Evolutionary conservation across 192 early-diverging fungal species (phyloP).

Genomic region (Linnemannia exigua): DNA sequence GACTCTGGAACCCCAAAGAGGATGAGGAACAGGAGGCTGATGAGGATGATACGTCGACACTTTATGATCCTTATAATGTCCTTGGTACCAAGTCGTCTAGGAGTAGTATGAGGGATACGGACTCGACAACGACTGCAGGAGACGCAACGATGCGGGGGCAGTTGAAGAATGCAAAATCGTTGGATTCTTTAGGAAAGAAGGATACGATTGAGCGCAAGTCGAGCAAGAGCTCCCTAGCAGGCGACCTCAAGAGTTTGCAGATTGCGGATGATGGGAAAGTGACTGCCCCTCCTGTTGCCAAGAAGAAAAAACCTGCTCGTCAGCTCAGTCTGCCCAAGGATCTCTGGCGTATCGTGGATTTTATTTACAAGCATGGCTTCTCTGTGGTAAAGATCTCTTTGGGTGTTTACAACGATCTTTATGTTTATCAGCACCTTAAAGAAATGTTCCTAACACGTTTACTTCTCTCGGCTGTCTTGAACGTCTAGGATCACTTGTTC

Average conservation of each 20-base stretch:
- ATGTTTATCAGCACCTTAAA: no score
- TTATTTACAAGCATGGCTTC: constrained; percentile 77
- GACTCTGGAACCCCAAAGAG: constrained; percentile 63
- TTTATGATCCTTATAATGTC: constrained; percentile 61
- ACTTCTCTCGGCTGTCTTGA: not conserved
- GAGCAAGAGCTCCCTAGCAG: not conserved
- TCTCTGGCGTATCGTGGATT: constrained; percentile 79
- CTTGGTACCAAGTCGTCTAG: constrained; percentile 63
- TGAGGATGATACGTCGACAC: constrained; percentile 52
- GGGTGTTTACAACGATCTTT: no score
- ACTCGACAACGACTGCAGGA: constrained; percentile 8
- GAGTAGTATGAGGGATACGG: constrained; percentile 50
- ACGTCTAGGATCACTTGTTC: constrained; percentile 74
- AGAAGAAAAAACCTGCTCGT: constrained; percentile 32
- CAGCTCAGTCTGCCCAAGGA: constrained; percentile 72
- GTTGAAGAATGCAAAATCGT: constrained; percentile 38
- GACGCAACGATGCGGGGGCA: constrained; percentile 4
- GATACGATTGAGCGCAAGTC: constrained; percentile 2
- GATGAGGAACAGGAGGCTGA: constrained; percentile 39
- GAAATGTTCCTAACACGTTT: no score
- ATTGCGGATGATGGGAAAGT: not conserved
- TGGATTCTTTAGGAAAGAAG: constrained; percentile 30
- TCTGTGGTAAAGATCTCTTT: constrained; percentile 64
- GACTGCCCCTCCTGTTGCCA: not conserved
- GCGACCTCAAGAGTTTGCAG: not conserved